Conservation (phyloP, 192 early-diverging fungal species). For the Dissophora globulifera region DNA sequence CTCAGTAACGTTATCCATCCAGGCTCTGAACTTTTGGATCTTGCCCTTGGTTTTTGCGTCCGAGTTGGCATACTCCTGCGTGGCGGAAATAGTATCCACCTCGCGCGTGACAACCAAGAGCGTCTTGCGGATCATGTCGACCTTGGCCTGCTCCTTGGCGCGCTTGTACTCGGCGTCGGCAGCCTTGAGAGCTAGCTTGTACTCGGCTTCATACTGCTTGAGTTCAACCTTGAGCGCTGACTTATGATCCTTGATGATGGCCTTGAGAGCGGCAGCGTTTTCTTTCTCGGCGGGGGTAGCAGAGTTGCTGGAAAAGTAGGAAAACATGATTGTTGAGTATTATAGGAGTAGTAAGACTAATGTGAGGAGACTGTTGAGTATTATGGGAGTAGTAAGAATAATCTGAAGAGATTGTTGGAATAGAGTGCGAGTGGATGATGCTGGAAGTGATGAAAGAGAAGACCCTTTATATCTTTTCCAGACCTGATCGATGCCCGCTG, state of each 20-base stretch:
- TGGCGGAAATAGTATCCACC: constrained; percentile 7
- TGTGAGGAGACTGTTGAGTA: too few species aligned
- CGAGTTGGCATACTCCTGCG: constrained; percentile 8
- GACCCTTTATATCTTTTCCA: too few species aligned
- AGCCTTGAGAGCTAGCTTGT: constrained; percentile 20
- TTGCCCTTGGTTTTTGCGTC: constrained; percentile 20
- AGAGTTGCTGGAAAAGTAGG: constrained; percentile 6
- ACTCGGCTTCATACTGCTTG: constrained; percentile 12
- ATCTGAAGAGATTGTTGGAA: too few species aligned
- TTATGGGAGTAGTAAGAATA: too few species aligned
- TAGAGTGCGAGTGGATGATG: too few species aligned
- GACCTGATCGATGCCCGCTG: too few species aligned
- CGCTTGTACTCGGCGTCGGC: constrained; percentile 25
- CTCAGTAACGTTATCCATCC: not conserved
- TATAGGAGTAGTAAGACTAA: too few species aligned
- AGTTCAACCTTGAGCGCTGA: constrained; percentile 15
- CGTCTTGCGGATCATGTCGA: constrained; percentile 5
- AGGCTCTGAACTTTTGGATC: not conserved
- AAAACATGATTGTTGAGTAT: too few species aligned
- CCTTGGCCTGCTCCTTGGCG: constrained; percentile 19
- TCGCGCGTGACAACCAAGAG: constrained; percentile 10
- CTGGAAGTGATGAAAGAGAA: too few species aligned
- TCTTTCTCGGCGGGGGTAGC: constrained; percentile 14
- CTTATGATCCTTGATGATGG: constrained; percentile 26
- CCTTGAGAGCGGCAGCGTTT: constrained; percentile 22